Evolutionary conservation across 108 stramenopile species (phyloP), one percentile per base, ranked within the genome.

Genomic region (Conticribra weissflogii): DNA sequence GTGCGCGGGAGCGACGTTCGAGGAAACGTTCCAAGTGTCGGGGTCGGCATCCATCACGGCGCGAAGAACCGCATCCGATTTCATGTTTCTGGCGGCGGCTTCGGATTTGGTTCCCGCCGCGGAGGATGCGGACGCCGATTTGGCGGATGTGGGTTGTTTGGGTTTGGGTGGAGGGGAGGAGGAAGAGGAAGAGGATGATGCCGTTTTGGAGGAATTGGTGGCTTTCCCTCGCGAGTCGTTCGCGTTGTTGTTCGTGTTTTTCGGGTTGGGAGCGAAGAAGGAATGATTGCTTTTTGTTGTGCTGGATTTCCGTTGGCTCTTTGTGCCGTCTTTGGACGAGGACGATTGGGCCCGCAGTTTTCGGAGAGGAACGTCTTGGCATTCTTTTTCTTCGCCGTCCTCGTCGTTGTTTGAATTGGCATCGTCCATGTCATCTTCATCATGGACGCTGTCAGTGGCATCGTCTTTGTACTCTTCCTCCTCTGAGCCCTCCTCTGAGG

Each of bases 31-130:
- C 60, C 72, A 74, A n/a, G 62, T 23, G 36, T 81, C 47, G 14
- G 64, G 47, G 16, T 85, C 51, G 34, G n/a, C 5, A 21, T 33
- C 17, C 33, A 75, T 64, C 0, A 76, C 59, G 28, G 27, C 15
- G 45, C 54, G 41, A 0, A 80, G 72, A 47, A 58, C 53, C 12
- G 34, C 36, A 58, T 86, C 62, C 9, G 66, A 56, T 32, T 78
- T 81, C 80, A 83, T 82, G 4, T 50, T 68, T 25, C 66, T 75
- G 65, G 83, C 71, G 23, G 59, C 81, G 19, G 68, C 59, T 31
- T 74, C 78, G 8, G 85, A 83, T 28, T 83, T 48, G 23, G 73
- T 49, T 32, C 70, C 44, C 16, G 55, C 34, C 33, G 54, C 53
- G 22, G 66, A 76, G 63, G 79, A 68, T 62, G 63, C 48, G 48